Percentiles rank a stretch among this genome's conserved stretches.
Conservation (phyloP, 2,329 filamentous ascomycete genomes). For the Emmonsia crescens region DNA sequence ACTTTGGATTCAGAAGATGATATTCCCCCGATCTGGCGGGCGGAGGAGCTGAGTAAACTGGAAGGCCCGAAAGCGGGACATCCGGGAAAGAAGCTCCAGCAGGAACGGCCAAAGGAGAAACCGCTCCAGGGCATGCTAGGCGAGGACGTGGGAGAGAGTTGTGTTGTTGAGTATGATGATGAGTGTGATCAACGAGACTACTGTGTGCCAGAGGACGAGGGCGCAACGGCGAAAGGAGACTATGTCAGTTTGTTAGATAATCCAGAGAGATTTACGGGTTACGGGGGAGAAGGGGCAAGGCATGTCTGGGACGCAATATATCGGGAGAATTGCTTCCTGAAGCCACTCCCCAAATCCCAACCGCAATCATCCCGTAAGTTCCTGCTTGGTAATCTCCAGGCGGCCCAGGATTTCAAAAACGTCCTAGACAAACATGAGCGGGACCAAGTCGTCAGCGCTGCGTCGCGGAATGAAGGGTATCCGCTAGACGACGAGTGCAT, state of each 20-base stretch:
- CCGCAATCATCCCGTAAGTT: conserved; percentile 13
- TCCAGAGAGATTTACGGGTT: conserved; percentile 91
- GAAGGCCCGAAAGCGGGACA: conserved; percentile 86
- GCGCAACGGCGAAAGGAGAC: conserved; percentile 74
- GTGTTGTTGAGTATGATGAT: conserved; percentile 93
- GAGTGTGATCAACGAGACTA: conserved; percentile 96
- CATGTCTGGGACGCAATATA: conserved; percentile 98
- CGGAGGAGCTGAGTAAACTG: conserved; percentile 82
- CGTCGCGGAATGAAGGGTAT: conserved; percentile 41
- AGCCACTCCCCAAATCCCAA: conserved; percentile 23
- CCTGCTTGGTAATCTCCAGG: conserved; percentile 39
- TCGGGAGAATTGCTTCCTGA: conserved; percentile 87
- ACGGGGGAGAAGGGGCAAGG: conserved; percentile 69
- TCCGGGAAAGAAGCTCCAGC: conserved; percentile 63
- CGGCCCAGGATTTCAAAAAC: conserved; percentile 50
- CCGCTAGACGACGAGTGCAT: conserved; percentile 85
- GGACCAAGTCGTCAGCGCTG: conserved; percentile 39
- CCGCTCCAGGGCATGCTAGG: conserved; percentile 77
- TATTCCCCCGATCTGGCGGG: conserved; percentile 82
- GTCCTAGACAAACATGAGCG: conserved; percentile 42
- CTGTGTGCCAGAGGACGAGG: conserved; percentile 91
- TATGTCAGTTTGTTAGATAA: conserved; percentile 93
- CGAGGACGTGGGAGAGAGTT: conserved; percentile 83
- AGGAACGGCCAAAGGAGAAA: conserved; percentile 54
- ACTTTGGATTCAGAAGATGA: conserved; percentile 93